Evolutionary conservation across 176 grass and related monocot species (phyloP), one percentile per base, ranked within the genome.

Genomic region (Alloteropsis semialata): DNA sequence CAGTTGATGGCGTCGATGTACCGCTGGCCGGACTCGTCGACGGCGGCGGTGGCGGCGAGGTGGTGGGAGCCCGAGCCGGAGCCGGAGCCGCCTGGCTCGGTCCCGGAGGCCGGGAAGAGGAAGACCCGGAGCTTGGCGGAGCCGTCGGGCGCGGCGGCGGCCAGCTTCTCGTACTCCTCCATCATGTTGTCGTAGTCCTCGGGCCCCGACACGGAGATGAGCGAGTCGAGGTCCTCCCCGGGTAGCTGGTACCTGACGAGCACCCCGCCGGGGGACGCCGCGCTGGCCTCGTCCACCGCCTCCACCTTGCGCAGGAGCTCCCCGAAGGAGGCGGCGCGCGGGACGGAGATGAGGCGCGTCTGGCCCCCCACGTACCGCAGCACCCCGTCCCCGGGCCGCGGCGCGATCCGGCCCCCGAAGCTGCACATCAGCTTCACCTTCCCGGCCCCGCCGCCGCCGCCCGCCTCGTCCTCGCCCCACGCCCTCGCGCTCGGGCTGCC

Each of bases 161-260:
- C 85, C 13, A 97, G 88, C 82, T 97, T 97, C 60, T 92, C 92
- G 80, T 97, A 92, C 92, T 97, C 94, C 72, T 97, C 94, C 74
- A 97, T 73, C 94, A 97, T 97, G 76, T 97, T 97, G 14, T 87
- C 88, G 76, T 90, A 77, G 71, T 97, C 92, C 92, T 97, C 94
- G 43, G 68, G 28, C 22, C 80, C 76, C 1, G 94, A 89, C 0
- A 97, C 86, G 3, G 94, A 97, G 27, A 97, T 79, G 79, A 97
- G 94, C 25, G 92, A 75, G 80, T 97, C 92, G 9, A 97, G 88
- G 84, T 97, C 92, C 92, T 94, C 92, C 29, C 92, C 94, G 54
- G 94, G 94, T 16, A 97, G 89, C 90, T 97, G 94, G 88, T 97
- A 97, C 80, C 90, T 87, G 21, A 97, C 8, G 74, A 79, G 74